These are phyloP conservation scores for Monilinia aucupariae DNA, from an alignment of 2,329 filamentous ascomycete genomes.

Conservation along the genomic window DNA sequence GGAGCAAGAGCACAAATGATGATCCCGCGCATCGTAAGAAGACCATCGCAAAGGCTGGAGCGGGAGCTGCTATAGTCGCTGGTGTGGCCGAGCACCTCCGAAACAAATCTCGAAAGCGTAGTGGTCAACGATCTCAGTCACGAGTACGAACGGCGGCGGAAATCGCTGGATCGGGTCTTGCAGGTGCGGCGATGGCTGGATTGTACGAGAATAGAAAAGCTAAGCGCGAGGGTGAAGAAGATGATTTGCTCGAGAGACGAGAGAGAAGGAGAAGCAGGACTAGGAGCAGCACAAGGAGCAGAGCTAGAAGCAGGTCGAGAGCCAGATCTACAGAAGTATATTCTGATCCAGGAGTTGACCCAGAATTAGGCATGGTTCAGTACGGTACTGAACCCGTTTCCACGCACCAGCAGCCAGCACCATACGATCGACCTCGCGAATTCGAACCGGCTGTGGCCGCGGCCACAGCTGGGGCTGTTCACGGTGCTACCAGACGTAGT, in stretches of 20 bases:
- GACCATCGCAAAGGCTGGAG: constrained; percentile 36
- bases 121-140: constrained; percentile 39
- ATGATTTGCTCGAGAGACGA: constrained; percentile 24
- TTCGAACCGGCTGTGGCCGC: constrained; percentile 27
- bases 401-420: constrained; percentile 35
- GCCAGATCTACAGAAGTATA: constrained; percentile 46
- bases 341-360: constrained; percentile 51
- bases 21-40: constrained; percentile 43
- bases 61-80: constrained; percentile 52
- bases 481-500: constrained; percentile 26
- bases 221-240: constrained; percentile 49
- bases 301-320: constrained; percentile 38
- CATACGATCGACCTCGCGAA: constrained; percentile 21
- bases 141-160: constrained; percentile 48
- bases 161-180: constrained; percentile 55
- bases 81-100: constrained; percentile 54
- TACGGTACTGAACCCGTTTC: constrained; percentile 56
- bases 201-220: constrained; percentile 56
- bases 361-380: constrained; percentile 63
- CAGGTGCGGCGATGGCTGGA: constrained; percentile 56
- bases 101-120: constrained; percentile 47
- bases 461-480: constrained; percentile 26
- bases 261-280: constrained; percentile 30
- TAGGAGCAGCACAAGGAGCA: constrained; percentile 28
- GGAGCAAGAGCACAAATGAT: constrained; percentile 43